These are phyloP conservation scores for Massospora cicadina DNA, from an alignment of 371 early-diverging fungal species.

Conservation along the genomic window DNA sequence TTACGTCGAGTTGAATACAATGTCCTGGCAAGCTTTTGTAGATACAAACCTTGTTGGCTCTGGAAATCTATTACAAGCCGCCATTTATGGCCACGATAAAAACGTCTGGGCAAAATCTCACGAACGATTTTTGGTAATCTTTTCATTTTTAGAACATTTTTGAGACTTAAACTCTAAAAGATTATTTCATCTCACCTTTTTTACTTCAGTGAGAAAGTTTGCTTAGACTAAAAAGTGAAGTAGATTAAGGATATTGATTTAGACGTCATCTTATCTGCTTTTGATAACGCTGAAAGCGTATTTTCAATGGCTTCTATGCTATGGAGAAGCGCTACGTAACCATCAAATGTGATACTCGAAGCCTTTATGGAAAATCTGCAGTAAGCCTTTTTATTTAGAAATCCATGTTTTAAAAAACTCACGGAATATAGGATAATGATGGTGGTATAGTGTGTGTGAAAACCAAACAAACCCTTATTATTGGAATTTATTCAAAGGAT, in stretches of 20 bases:
- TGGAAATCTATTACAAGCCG: slow-evolving; percentile 2
- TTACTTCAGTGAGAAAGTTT: too few species aligned
- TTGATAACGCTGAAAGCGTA: background rate
- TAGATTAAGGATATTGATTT: background rate
- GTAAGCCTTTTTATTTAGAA: slow-evolving; percentile 5
- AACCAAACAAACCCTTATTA: background rate
- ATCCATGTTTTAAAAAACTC: background rate
- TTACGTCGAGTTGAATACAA: too few species aligned
- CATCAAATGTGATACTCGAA: slow-evolving; percentile 1
- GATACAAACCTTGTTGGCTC: slow-evolving; percentile 9
- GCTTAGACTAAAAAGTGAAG: too few species aligned
- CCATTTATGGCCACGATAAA: slow-evolving; percentile 1
- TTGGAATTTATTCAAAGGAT: background rate
- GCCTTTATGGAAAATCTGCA: slow-evolving; percentile 2
- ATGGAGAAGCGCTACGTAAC: slow-evolving; percentile 1
- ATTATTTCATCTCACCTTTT: too few species aligned
- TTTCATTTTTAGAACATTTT: too few species aligned
- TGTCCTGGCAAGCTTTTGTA: slow-evolving; percentile 12
- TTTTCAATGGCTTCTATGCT: background rate
- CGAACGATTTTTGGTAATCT: slow-evolving; percentile 5
- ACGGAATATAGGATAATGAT: background rate
- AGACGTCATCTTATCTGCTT: background rate
- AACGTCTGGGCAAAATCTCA: slow-evolving; percentile 6
- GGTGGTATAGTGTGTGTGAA: slow-evolving; percentile 5
- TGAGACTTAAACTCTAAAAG: too few species aligned